Evolutionary conservation across 1,284 basidiomycete species (phyloP), one percentile per base, ranked within the genome.

Genomic region (Crocinoboletus sp.): DNA sequence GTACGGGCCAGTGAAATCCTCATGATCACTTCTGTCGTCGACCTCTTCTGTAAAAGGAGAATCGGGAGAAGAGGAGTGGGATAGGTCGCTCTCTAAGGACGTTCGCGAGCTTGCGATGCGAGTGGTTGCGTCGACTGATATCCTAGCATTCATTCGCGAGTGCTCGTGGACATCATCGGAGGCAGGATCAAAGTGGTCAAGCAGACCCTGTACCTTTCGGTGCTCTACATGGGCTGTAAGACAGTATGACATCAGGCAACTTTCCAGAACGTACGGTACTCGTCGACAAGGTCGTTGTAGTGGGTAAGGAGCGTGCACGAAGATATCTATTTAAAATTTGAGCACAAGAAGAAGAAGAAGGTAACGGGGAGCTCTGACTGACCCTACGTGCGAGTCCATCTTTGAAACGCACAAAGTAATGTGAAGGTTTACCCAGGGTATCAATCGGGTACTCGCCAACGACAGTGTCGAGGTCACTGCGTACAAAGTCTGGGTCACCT

Each of bases 331-430:
- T n/a, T n/a, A 31, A 45, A 22, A 20, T 6, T 41, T 39, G 15
- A 49, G 22, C 8, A 40, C 54, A 4, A 2, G 12, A 34, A 41
- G 43, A 5, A 10, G 13, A 22, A 23, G 33, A 30, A 10, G 23
- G 8, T 0, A 20, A 38, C 0, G 19, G 44, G 43, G 44, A 30
- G 37, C 17, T 28, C 55, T 48, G 45, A 47, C 57, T 38, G 25
- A 85, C 86, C 66, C 73, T 80, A 52, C 76, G 71, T n/a, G 74
- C 71, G 20, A 79, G 72, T n/a, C 78, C 82, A 16, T 73, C 73
- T 38, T 66, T 61, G 50, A 72, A 74, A 32, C 76, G 72, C 34
- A 76, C 83, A 64, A 73, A 88, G 59, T 82, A 85, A 59, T 72
- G 82, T 13, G 68, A 59, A 17, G 59, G 58, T 16, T 53, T 53